Evolutionary conservation across 2,329 filamentous ascomycete genomes (phyloP).

Genomic region (Microdochium paspali): DNA sequence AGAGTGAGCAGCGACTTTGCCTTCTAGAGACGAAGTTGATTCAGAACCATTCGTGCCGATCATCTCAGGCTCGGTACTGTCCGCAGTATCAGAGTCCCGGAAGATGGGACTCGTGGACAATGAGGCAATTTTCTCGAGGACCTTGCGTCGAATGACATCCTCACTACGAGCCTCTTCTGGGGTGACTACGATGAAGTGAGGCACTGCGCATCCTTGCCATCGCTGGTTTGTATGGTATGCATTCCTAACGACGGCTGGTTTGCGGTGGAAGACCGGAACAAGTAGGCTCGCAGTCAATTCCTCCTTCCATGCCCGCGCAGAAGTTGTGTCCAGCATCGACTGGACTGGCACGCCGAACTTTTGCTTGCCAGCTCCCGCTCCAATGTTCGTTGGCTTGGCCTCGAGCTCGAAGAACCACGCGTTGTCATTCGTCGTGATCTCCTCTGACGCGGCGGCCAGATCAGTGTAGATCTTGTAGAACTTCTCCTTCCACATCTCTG

Average conservation of each 20-base stretch:
- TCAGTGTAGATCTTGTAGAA: slow-evolving; percentile 86
- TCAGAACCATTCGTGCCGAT: slow-evolving; percentile 56
- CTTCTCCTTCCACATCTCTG: slow-evolving; percentile 72
- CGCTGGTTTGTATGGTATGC: slow-evolving; percentile 12
- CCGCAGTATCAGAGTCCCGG: slow-evolving; percentile 38
- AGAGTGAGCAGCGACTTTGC: slow-evolving; percentile 66
- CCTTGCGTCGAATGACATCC: slow-evolving; percentile 68
- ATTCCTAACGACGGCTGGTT: slow-evolving; percentile 20
- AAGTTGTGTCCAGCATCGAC: slow-evolving; percentile 34
- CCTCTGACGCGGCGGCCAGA: slow-evolving; percentile 55
- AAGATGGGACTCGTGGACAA: slow-evolving; percentile 66
- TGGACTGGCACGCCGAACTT: slow-evolving; percentile 20
- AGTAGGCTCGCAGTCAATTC: slow-evolving; percentile 55
- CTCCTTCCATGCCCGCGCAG: slow-evolving; percentile 42
- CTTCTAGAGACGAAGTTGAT: slow-evolving; percentile 51
- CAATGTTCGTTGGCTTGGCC: slow-evolving; percentile 67
- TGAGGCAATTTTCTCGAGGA: slow-evolving; percentile 65
- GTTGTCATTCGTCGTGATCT: slow-evolving; percentile 57
- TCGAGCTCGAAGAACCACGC: slow-evolving; percentile 72
- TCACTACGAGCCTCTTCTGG: slow-evolving; percentile 60
- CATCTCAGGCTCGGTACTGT: slow-evolving; percentile 57
- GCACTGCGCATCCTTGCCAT: slow-evolving; percentile 14
- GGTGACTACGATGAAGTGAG: slow-evolving; percentile 67
- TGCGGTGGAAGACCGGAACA: slow-evolving; percentile 62
- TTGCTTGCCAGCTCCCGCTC: slow-evolving; percentile 40